Evolutionary conservation across 306 rosid genomes (phyloP).

Genomic region (Citrullus amarus): DNA sequence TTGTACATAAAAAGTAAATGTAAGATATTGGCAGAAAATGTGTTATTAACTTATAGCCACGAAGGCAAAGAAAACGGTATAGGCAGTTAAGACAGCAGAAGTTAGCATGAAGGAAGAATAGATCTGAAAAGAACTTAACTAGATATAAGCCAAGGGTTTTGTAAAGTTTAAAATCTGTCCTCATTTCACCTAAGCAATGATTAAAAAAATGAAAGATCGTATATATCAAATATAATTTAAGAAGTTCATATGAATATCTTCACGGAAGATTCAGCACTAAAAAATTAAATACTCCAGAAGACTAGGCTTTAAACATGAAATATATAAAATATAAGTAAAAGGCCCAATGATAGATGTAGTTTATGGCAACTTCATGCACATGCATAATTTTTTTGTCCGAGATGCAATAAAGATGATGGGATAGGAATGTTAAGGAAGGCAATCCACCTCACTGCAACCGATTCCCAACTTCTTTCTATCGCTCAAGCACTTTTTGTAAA

Average conservation of each 20-base stretch:
- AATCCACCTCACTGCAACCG: constrained; percentile 93
- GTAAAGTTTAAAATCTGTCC: background rate
- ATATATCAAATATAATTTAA: background rate
- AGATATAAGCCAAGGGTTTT: background rate
- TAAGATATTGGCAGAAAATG: background rate
- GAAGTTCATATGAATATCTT: background rate
- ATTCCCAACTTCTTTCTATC: constrained; percentile 92
- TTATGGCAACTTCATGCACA: background rate
- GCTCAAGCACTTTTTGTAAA: constrained; percentile 62
- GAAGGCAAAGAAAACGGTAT: background rate
- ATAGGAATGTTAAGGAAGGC: constrained; percentile 14
- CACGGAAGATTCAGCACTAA: background rate
- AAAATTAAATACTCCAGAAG: background rate
- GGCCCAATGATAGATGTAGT: background rate
- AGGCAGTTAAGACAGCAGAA: background rate
- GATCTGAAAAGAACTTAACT: background rate
- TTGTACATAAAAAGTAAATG: background rate
- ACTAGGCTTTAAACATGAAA: background rate
- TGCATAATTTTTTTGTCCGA: background rate
- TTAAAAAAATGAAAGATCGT: background rate
- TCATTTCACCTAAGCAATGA: background rate
- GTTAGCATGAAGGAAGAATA: background rate
- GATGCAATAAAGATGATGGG: constrained; percentile 7
- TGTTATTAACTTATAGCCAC: background rate
- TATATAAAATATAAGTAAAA: background rate